Evolutionary conservation across 257 asterid species (phyloP).

Genomic region (Capsicum pubescens): DNA sequence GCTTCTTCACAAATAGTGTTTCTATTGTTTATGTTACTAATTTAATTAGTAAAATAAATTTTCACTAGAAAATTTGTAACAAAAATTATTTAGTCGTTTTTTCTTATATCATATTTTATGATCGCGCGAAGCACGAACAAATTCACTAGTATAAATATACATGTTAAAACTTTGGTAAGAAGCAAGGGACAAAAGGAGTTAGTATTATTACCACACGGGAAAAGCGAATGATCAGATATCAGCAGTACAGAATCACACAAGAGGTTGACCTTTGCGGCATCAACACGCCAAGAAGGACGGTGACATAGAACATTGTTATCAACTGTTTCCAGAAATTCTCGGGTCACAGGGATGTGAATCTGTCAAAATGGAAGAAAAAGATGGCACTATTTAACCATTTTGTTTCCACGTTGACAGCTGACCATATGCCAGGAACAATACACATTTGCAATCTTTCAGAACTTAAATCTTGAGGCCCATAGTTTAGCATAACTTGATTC

Average conservation of each 20-base stretch:
- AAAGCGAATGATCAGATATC: constrained; percentile 85
- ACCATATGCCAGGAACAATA: constrained; percentile 19
- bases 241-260: constrained; percentile 76
- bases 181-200: background rate
- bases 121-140: too few relatives aligned
- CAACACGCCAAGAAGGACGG: constrained; percentile 93
- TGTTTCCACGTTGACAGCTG: constrained; percentile 15
- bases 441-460: background rate
- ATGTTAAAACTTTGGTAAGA: background rate
- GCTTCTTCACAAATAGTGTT: too few relatives aligned
- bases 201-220: constrained; percentile 66
- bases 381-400: constrained; percentile 6
- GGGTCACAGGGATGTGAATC: constrained; percentile 70
- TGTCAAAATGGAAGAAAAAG: constrained; percentile 34
- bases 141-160: background rate
- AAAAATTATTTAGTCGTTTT: too few relatives aligned
- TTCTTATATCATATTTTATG: too few relatives aligned
- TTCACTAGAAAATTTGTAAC: too few relatives aligned
- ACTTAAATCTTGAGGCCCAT: background rate
- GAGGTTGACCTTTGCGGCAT: constrained; percentile 79
- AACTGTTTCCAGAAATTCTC: constrained; percentile 86
- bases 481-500: background rate
- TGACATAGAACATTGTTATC: constrained; percentile 67
- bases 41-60: too few relatives aligned
- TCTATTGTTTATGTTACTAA: too few relatives aligned